Conservation (phyloP, 2,329 filamentous ascomycete genomes). For the Pezizomycotina sp. region DNA sequence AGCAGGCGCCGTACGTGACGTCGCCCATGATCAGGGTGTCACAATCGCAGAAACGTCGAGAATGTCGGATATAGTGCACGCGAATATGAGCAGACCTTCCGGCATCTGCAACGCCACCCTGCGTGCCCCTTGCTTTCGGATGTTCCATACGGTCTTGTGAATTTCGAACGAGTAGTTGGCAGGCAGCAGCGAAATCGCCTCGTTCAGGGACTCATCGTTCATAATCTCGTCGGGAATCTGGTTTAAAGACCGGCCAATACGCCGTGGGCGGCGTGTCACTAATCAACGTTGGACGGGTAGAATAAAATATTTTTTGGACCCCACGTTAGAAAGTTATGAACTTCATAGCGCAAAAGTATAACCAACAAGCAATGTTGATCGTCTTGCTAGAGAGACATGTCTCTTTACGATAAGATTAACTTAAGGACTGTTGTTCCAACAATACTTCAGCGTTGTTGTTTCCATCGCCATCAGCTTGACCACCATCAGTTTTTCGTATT, state of each 20-base stretch:
- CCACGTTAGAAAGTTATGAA: too few relatives aligned
- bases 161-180: conserved; percentile 98
- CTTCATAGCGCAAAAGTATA: too few relatives aligned
- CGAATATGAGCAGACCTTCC: conserved; percentile 85
- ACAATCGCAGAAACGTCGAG: conserved; percentile 84
- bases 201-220: conserved; percentile 68
- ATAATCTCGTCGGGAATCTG: conserved; percentile 78
- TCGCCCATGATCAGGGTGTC: conserved; percentile 98
- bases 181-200: conserved; percentile 71
- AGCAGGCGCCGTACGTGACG: conserved; percentile 95
- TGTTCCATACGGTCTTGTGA: conserved; percentile 91
- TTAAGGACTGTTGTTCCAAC: not conserved
- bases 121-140: conserved; percentile 61
- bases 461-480: not conserved
- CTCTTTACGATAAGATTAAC: not conserved
- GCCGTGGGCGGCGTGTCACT: conserved; percentile 52
- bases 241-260: conserved; percentile 67
- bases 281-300: conserved; percentile 5
- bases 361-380: too few relatives aligned
- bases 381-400: too few relatives aligned
- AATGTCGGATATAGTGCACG: conserved; percentile 94
- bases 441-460: not conserved
- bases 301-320: too few relatives aligned
- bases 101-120: conserved; percentile 92
- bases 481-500: not conserved